Evolutionary conservation across 75 land plant species (phyloP), one percentile per base, ranked within the genome.

Genomic region (Sequoiadendron giganteum): DNA sequence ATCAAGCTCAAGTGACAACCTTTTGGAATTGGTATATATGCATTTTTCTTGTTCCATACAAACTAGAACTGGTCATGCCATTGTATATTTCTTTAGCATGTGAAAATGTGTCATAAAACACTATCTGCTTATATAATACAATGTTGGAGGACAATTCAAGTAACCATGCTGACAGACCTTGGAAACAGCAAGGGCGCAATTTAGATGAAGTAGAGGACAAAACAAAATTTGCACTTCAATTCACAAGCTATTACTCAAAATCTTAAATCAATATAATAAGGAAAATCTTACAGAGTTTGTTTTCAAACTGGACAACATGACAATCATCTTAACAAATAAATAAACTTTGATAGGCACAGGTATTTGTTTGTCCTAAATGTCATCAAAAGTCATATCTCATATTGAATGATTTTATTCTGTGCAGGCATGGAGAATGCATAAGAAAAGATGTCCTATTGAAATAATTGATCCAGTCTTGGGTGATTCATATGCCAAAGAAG

Each of bases 381-480:
- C n/a, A 25, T 65, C 9, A 65, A 65, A 65, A 65, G 70, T 65
- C n/a, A 25, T 65, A 7, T 25, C 70, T 75, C 39, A 75, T 34
- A 11, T 75, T 75, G 30, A 65, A 65, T 65, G 77, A 75, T 34
- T 75, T 75, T 30, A 75, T 75, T 34, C 5, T 34, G 0, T 84
- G 54, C 86, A 85, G 86, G 86, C 86, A 54, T 85, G 86, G 86
- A 85, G 86, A 85, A n/a, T 85, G 55, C 52, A 85, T 52, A 52
- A 55, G 65, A 34, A 30, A 85, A 48, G 65, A 54, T 34, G 65
- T 85, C 0, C 38, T 1, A 6, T 49, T 8, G 21, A 4, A 36
- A 55, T 85, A 48, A 9, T 85, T 13, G 65, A 85, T 85, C 39
- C 56, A 32, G 15, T 7, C 38, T 55, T 85, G 40, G 32, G 39